These are phyloP conservation scores for Medicago lupulina DNA, from an alignment of 306 rosid species.

Conservation along the genomic window DNA sequence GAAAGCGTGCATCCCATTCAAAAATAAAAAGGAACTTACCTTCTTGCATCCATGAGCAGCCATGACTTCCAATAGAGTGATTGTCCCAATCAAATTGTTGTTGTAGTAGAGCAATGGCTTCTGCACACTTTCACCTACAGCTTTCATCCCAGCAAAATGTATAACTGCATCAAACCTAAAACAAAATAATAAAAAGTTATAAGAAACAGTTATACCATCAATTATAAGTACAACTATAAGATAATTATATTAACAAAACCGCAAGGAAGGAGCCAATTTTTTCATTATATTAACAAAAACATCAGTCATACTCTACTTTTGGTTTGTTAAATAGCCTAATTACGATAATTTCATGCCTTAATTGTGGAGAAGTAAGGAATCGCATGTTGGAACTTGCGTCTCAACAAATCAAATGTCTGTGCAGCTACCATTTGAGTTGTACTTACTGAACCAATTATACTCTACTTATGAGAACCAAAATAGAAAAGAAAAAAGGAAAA, in stretches of 20 bases:
- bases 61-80: slow-evolving; percentile 91
- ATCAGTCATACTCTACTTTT: background rate
- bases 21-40: slow-evolving; percentile 48
- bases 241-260: slow-evolving; percentile 7
- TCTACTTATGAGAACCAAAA: background rate
- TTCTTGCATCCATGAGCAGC: slow-evolving; percentile 98
- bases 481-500: background rate
- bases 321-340: too few species aligned
- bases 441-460: background rate
- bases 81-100: slow-evolving; percentile 90
- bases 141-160: slow-evolving; percentile 94
- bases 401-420: too few species aligned
- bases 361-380: too few species aligned
- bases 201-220: slow-evolving; percentile 15
- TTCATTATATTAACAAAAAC: slow-evolving; percentile 4
- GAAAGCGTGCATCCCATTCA: too few species aligned
- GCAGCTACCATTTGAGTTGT: too few species aligned
- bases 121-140: slow-evolving; percentile 95
- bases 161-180: slow-evolving; percentile 92
- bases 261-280: background rate
- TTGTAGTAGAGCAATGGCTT: slow-evolving; percentile 77
- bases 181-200: slow-evolving; percentile 8
- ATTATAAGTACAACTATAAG: slow-evolving; percentile 4
- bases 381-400: too few species aligned
- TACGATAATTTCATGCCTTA: too few species aligned